Conservation (phyloP, 441 rosid genomes). For the Erodium trifolium region DNA sequence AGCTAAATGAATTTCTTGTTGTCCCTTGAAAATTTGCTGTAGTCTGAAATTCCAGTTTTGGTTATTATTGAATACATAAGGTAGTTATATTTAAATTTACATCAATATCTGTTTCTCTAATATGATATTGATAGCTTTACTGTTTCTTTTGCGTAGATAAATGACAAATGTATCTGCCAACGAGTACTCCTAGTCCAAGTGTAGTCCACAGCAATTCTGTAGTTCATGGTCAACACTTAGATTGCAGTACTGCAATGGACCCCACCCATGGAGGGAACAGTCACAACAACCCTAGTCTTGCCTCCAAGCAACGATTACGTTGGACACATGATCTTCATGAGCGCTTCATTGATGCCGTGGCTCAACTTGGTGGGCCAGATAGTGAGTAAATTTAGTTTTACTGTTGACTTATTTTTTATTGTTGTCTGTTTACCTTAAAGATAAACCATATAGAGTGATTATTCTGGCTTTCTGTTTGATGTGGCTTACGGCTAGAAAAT, state of each 20-base stretch:
- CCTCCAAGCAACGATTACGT: slow-evolving; percentile 68
- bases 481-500: not conserved
- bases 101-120: too few species aligned
- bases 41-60: not conserved
- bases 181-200: too few species aligned
- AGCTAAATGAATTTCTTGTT: too few species aligned
- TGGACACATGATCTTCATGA: slow-evolving; percentile 81
- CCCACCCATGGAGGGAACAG: slow-evolving; percentile 54
- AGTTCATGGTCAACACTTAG: slow-evolving; percentile 49
- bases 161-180: too few species aligned
- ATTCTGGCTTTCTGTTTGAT: not conserved
- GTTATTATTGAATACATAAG: slow-evolving; percentile 8
- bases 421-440: not conserved
- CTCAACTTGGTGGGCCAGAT: slow-evolving; percentile 80
- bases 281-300: slow-evolving; percentile 58
- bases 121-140: too few species aligned
- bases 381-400: slow-evolving; percentile 33
- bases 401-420: not conserved
- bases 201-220: slow-evolving; percentile 27
- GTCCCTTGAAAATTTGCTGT: not conserved
- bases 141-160: too few species aligned
- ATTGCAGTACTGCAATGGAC: slow-evolving; percentile 53
- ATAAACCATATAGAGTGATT: not conserved
- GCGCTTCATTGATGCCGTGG: slow-evolving; percentile 70
- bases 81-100: too few species aligned